These are phyloP conservation scores for Colletotrichum spinosum DNA, from an alignment of 2,329 filamentous ascomycete species.

Conservation along the genomic window DNA sequence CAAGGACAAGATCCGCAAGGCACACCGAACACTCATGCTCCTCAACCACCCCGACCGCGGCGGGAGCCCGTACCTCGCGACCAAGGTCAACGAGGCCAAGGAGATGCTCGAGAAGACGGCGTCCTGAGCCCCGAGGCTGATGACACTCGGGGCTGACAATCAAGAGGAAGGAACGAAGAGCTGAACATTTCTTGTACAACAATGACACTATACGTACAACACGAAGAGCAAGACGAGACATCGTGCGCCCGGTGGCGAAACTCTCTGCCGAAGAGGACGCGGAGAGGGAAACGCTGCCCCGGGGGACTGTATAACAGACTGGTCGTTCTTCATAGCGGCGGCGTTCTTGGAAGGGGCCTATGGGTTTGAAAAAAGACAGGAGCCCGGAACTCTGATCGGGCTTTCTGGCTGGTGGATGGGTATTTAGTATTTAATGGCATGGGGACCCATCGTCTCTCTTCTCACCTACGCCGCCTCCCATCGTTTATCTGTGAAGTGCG, in stretches of 20 bases:
- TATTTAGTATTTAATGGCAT: slow-evolving; percentile 28
- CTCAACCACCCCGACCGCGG: slow-evolving; percentile 98
- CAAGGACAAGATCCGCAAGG: slow-evolving; percentile 95
- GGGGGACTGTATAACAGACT: slow-evolving; percentile 47
- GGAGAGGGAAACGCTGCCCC: no score
- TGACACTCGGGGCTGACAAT: no score
- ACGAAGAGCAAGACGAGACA: neutral
- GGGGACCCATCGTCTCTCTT: slow-evolving; percentile 36
- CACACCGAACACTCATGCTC: slow-evolving; percentile 95
- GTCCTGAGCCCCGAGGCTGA: slow-evolving; percentile 33
- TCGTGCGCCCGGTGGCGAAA: neutral
- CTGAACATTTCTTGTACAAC: slow-evolving; percentile 16
- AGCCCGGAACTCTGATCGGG: slow-evolving; percentile 9
- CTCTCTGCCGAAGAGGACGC: no score
- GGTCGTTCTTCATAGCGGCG: slow-evolving; percentile 56
- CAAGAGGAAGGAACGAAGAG: neutral
- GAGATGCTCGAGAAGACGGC: slow-evolving; percentile 87
- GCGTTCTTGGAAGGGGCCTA: slow-evolving; percentile 46
- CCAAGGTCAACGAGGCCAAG: slow-evolving; percentile 98
- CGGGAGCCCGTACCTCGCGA: slow-evolving; percentile 94
- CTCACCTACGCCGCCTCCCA: slow-evolving; percentile 4
- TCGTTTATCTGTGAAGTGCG: no score
- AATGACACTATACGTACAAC: neutral
- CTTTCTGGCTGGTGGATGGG: slow-evolving; percentile 15
- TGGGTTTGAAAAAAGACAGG: neutral